Percentiles rank a stretch among this genome's conserved stretches.
phyloP scores from a whole-genome alignment of 768 basidiomycete species.

The Kwoniella botswanensis region DNA sequence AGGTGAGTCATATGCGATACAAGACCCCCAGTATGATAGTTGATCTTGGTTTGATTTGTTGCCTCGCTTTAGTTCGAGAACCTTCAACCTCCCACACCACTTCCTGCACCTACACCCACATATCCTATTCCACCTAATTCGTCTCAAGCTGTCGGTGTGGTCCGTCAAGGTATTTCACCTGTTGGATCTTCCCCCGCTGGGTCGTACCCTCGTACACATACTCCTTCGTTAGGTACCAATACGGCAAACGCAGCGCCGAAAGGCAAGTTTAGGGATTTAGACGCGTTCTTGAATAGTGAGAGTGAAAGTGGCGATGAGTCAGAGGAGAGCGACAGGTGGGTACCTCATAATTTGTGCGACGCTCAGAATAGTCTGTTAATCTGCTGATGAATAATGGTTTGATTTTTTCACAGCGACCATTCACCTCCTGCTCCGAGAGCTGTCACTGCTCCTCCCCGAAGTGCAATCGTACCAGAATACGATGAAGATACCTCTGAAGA shows the following conservation, averaged over 20 bases:
- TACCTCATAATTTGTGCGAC: neutral
- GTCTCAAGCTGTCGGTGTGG: neutral
- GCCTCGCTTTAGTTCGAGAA: conserved; percentile 13
- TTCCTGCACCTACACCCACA: conserved; percentile 3
- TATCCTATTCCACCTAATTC: conserved; percentile 19
- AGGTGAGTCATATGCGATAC: conserved; percentile 35
- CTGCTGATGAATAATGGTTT: neutral
- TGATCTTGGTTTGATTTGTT: neutral
- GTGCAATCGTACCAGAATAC: conserved; percentile 50
- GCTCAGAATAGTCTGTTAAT: neutral
- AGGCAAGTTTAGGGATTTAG: conserved; percentile 53
- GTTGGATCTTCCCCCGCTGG: conserved; percentile 22
- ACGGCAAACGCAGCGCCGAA: conserved; percentile 24
- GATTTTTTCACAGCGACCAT: conserved; percentile 2
- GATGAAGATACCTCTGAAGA: conserved; percentile 30
- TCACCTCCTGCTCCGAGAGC: conserved; percentile 6
- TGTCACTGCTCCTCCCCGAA: conserved; percentile 44
- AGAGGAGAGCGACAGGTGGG: conserved; percentile 29
- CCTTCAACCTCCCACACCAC: conserved; percentile 7
- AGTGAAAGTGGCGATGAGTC: conserved; percentile 36
- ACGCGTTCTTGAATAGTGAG: conserved; percentile 51
- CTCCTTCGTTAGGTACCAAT: neutral
- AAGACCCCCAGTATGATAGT: no score
- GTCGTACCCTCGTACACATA: conserved; percentile 4
- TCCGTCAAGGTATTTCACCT: conserved; percentile 10